These are phyloP conservation scores for Rasamsonia emersonii DNA, from an alignment of 2,329 filamentous ascomycete species.

Conservation along the genomic window DNA sequence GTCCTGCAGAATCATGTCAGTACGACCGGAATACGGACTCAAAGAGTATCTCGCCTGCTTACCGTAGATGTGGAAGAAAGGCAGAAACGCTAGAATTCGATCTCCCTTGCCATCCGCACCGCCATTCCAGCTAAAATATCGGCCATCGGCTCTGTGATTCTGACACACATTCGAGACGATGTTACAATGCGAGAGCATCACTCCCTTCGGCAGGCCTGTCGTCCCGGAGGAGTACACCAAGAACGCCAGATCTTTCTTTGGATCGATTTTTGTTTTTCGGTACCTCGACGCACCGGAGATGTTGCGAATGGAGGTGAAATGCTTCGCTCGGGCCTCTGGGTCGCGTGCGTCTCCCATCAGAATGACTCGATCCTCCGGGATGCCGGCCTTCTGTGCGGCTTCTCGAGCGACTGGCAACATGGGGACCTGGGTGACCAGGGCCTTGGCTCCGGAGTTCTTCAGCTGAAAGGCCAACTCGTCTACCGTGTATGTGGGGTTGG, in stretches of 20 bases:
- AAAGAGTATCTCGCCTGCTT: constrained; percentile 19
- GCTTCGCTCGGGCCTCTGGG: constrained; percentile 50
- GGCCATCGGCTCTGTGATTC: constrained; percentile 44
- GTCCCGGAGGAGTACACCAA: constrained; percentile 86
- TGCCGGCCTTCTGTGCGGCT: constrained; percentile 61
- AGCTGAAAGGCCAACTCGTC: constrained; percentile 81
- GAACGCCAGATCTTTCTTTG: constrained; percentile 68
- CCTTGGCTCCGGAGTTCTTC: constrained; percentile 66
- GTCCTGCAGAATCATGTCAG: constrained; percentile 36
- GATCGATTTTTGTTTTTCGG: constrained; percentile 54
- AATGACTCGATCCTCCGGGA: constrained; percentile 64
- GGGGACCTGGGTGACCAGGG: constrained; percentile 62
- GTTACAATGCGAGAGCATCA: constrained; percentile 76
- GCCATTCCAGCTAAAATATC: constrained; percentile 50
- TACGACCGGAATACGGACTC: constrained; percentile 1
- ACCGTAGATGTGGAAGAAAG: constrained; percentile 90
- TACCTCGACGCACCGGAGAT: constrained; percentile 51
- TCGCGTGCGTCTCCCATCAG: constrained; percentile 60
- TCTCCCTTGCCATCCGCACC: constrained; percentile 57
- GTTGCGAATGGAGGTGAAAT: constrained; percentile 64
- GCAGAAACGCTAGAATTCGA: constrained; percentile 67
- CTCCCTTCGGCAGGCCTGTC: constrained; percentile 84
- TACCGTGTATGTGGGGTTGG: constrained; percentile 78
- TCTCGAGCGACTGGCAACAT: constrained; percentile 56
- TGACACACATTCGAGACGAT: constrained; percentile 67